A percentile compares a stretch with the other conserved stretches of the same genome.
Conservation (phyloP, 192 early-diverging fungal species). For the Mortierella hygrophila region DNA sequence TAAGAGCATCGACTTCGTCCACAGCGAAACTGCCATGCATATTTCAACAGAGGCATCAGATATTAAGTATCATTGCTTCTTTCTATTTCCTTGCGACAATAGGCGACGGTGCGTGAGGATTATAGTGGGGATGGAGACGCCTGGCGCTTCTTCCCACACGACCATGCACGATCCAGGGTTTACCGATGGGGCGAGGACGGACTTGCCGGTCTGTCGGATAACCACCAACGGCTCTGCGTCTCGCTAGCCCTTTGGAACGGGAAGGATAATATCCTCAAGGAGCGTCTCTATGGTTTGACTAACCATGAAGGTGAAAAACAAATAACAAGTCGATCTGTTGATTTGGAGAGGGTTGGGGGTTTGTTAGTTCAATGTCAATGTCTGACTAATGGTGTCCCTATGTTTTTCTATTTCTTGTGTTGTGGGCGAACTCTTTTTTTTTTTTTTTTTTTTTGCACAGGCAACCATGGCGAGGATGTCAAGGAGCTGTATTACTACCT, state of each 20-base stretch:
- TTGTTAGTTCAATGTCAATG: background rate
- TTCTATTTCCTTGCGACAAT: background rate
- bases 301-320: slow-evolving; percentile 43
- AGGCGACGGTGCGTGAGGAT: slow-evolving; percentile 38
- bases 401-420: background rate
- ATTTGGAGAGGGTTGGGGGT: background rate
- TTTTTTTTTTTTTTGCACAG: background rate
- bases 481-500: slow-evolving; percentile 56
- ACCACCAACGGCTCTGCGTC: slow-evolving; percentile 53
- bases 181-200: slow-evolving; percentile 57
- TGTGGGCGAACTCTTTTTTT: background rate
- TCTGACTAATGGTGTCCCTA: background rate
- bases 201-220: slow-evolving; percentile 44
- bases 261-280: slow-evolving; percentile 48
- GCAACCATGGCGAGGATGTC: slow-evolving; percentile 56
- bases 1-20: background rate
- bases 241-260: slow-evolving; percentile 53
- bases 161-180: slow-evolving; percentile 44
- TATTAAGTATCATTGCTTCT: no score
- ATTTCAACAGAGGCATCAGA: background rate
- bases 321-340: background rate
- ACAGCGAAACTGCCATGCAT: background rate
- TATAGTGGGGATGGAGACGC: slow-evolving; percentile 51
- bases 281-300: slow-evolving; percentile 48
- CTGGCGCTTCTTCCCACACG: slow-evolving; percentile 48